A percentile compares a stretch with the other conserved stretches of the same genome.
Conservation (phyloP, 192 early-diverging fungal species). For the Anaeromyces robustus region DNA sequence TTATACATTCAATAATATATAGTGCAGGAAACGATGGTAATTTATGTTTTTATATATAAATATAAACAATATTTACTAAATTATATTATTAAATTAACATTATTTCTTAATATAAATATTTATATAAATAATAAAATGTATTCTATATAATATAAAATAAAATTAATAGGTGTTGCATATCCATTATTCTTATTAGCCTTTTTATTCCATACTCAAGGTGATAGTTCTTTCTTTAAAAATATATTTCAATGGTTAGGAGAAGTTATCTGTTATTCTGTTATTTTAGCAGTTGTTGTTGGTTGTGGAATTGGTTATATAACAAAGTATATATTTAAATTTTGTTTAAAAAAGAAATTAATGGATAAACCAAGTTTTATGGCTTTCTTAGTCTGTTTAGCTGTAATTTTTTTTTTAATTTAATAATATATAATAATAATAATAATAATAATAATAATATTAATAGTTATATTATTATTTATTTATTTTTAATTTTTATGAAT, state of each 20-base stretch:
- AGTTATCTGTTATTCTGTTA: constrained; percentile 64
- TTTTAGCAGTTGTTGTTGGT: constrained; percentile 54
- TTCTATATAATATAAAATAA: too few species aligned
- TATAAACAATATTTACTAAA: too few species aligned
- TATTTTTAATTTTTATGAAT: too few species aligned
- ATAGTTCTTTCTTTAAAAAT: constrained; percentile 27
- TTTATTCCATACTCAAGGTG: constrained; percentile 14
- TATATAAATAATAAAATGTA: too few species aligned
- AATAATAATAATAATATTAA: too few species aligned
- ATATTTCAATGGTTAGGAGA: constrained; percentile 66
- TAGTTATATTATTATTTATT: too few species aligned
- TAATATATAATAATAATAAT: background rate
- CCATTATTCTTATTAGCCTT: constrained; percentile 71
- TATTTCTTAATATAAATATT: too few species aligned
- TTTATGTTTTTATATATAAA: background rate
- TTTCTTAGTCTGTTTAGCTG: constrained; percentile 57
- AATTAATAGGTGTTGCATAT: constrained; percentile 43
- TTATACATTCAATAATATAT: too few species aligned
- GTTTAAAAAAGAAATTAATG: constrained; percentile 54
- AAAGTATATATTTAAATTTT: constrained; percentile 48
- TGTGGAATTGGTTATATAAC: constrained; percentile 46
- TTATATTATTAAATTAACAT: too few species aligned
- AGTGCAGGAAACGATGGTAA: constrained; percentile 77
- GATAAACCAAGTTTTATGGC: constrained; percentile 77
- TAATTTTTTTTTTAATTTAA: background rate